phyloP scores from a whole-genome alignment of 2,329 filamentous ascomycete genomes.

The Fusarium caatingaense region DNA sequence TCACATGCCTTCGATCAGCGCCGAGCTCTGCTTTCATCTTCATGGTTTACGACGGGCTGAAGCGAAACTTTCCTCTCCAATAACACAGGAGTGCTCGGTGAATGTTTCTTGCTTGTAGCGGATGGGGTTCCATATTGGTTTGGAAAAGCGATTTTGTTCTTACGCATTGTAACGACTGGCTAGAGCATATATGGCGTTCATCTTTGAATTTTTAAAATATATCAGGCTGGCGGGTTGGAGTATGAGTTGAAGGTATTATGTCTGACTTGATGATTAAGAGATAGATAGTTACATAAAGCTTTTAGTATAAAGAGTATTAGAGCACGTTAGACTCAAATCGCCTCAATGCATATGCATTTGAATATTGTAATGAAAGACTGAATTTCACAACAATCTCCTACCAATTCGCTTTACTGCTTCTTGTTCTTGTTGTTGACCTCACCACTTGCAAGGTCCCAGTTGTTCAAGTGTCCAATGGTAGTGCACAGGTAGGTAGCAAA shows the following conservation, averaged over 20 bases:
- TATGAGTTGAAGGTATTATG: constrained; percentile 10
- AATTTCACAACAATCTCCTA: not conserved
- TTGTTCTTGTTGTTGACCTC: constrained; percentile 40
- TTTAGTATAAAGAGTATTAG: constrained; percentile 21
- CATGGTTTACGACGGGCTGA: constrained; percentile 90
- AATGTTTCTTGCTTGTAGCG: not conserved
- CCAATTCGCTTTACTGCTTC: constrained; percentile 41
- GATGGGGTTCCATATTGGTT: not conserved
- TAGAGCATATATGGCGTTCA: constrained; percentile 42
- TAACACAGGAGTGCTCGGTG: not conserved
- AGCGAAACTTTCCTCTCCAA: constrained; percentile 70
- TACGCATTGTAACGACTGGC: not conserved
- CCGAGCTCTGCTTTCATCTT: constrained; percentile 99
- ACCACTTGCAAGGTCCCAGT: constrained; percentile 66
- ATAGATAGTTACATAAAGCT: not conserved
- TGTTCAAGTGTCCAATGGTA: constrained; percentile 74
- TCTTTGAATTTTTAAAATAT: constrained; percentile 6
- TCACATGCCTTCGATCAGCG: constrained; percentile 87
- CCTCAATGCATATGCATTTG: not conserved
- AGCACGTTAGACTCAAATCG: not conserved
- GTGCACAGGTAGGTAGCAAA: constrained; percentile 89
- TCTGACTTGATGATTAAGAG: constrained; percentile 2
- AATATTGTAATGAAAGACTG: not conserved
- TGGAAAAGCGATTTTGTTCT: constrained; percentile 18
- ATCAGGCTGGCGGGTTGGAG: constrained; percentile 9